Evolutionary conservation across 2,329 filamentous ascomycete species (phyloP).

Genomic region (Trichoderma sp.): DNA sequence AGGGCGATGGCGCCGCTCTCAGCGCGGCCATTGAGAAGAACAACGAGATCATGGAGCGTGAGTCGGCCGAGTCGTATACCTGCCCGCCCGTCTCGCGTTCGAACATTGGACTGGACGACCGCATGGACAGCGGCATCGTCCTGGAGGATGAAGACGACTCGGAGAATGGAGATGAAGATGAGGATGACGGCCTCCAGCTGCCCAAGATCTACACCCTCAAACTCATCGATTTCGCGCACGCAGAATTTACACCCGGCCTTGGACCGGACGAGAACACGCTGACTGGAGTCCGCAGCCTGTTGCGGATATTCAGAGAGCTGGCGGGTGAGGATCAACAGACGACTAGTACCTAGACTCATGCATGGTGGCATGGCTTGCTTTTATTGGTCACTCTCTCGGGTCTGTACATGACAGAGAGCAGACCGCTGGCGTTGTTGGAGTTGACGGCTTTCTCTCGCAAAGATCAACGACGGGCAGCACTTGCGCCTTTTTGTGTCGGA

Average conservation of each 20-base stretch:
- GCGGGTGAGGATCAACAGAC: slow-evolving; percentile 37
- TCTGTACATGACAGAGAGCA: not conserved
- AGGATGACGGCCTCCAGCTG: slow-evolving; percentile 47
- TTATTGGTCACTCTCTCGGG: slow-evolving; percentile 8
- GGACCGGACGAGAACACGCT: slow-evolving; percentile 86
- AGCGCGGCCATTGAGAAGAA: slow-evolving; percentile 57
- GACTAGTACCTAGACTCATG: slow-evolving; percentile 1
- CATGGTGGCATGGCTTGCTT: slow-evolving; percentile 20
- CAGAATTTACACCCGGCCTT: slow-evolving; percentile 75
- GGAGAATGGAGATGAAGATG: slow-evolving; percentile 49
- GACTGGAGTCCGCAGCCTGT: slow-evolving; percentile 70
- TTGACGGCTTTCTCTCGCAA: not conserved
- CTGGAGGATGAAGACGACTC: slow-evolving; percentile 47
- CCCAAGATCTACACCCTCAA: slow-evolving; percentile 78
- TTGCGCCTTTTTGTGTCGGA: not conserved
- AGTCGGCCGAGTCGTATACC: slow-evolving; percentile 32
- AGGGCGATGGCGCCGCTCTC: slow-evolving; percentile 62
- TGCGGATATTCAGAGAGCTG: slow-evolving; percentile 71
- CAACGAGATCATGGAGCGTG: slow-evolving; percentile 55
- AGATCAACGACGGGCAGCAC: not conserved
- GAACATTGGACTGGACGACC: slow-evolving; percentile 54
- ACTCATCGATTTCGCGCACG: slow-evolving; percentile 97
- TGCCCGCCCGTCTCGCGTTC: slow-evolving; percentile 38
- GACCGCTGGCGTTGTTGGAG: slow-evolving; percentile 12
- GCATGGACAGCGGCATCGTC: slow-evolving; percentile 58